phyloP scores from a whole-genome alignment of 257 asterid species.

The Solanum phureja region DNA sequence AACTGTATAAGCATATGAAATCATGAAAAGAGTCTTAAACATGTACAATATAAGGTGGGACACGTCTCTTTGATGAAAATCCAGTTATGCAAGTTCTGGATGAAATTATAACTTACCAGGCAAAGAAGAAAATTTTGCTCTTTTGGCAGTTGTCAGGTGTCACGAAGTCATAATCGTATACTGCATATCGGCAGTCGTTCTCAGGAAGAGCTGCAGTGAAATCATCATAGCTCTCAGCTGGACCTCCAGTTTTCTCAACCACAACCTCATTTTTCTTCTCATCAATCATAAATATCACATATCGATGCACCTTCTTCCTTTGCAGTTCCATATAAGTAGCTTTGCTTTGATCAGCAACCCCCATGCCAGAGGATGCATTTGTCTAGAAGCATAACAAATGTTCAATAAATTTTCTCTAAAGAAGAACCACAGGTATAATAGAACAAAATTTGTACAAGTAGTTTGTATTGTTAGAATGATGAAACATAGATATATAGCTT shows the following conservation, averaged over 20 bases:
- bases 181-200: constrained; percentile 57
- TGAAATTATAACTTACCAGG: constrained; percentile 31
- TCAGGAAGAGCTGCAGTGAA: constrained; percentile 57
- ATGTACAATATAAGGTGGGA: too few species aligned
- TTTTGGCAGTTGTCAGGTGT: constrained; percentile 64
- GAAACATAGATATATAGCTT: background rate
- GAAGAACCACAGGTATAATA: background rate
- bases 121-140: constrained; percentile 80
- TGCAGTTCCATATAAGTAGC: constrained; percentile 51
- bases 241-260: constrained; percentile 55
- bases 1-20: background rate
- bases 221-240: constrained; percentile 43
- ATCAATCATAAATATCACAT: constrained; percentile 56
- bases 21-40: background rate
- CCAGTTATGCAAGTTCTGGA: background rate
- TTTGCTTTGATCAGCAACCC: constrained; percentile 46
- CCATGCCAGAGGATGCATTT: constrained; percentile 56
- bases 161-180: constrained; percentile 59
- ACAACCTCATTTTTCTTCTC: constrained; percentile 56
- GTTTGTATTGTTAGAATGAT: background rate
- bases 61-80: background rate
- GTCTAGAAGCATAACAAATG: constrained; percentile 14
- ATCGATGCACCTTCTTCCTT: constrained; percentile 52
- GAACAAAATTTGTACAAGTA: background rate
- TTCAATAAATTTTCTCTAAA: background rate